Percentiles rank a stretch among this genome's conserved stretches.
phyloP scores from a whole-genome alignment of 371 early-diverging fungal species.

The Coelomomyces lativittatus region DNA sequence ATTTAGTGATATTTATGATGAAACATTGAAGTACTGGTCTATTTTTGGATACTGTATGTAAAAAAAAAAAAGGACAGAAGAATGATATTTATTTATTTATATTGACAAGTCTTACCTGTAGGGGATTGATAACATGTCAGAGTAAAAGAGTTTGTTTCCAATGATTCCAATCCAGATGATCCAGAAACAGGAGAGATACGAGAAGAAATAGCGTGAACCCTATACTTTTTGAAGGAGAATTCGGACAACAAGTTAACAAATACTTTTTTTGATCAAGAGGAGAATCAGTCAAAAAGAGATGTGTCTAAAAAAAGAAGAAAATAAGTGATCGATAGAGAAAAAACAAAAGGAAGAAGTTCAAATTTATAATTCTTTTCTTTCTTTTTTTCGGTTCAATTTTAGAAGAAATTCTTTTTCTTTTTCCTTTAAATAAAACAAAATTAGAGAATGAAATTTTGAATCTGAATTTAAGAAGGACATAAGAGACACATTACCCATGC shows the following conservation, averaged over 20 bases:
- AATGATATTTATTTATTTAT: too few relatives aligned
- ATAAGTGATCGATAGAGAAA: too few relatives aligned
- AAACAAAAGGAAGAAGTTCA: too few relatives aligned
- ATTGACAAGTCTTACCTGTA: conserved; percentile 58
- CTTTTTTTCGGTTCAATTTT: too few relatives aligned
- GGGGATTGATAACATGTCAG: conserved; percentile 78
- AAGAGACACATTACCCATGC: conserved; percentile 78
- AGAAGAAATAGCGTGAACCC: conserved; percentile 89
- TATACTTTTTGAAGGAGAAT: conserved; percentile 7
- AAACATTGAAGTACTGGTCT: too few relatives aligned
- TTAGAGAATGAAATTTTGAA: not conserved
- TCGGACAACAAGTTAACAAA: not conserved
- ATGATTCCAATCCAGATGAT: conserved; percentile 68
- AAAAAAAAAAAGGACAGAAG: too few relatives aligned
- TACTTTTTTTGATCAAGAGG: not conserved
- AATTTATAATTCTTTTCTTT: too few relatives aligned
- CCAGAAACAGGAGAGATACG: conserved; percentile 67
- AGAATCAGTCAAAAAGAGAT: too few relatives aligned
- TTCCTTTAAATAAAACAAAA: not conserved
- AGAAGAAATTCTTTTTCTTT: too few relatives aligned
- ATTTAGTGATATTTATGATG: not conserved
- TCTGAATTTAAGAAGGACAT: not conserved
- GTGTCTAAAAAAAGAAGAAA: too few relatives aligned
- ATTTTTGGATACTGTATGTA: too few relatives aligned
- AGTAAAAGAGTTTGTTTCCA: conserved; percentile 76